Percentiles rank a stretch among this genome's conserved stretches.
Conservation (phyloP, 768 basidiomycete species). For the Boletus subcaerulescens region DNA sequence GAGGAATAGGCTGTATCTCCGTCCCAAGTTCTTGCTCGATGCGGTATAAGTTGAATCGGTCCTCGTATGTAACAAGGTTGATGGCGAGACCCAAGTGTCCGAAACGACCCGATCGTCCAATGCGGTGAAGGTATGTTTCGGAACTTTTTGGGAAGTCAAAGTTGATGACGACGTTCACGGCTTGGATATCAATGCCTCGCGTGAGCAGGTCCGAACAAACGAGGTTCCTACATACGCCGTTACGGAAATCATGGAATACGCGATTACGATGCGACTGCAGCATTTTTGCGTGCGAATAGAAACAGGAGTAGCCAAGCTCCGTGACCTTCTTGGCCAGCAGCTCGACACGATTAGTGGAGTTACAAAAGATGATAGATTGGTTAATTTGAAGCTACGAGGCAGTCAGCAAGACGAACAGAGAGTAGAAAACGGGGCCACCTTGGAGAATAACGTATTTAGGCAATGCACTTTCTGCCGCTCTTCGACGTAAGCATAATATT, state of each 20-base stretch:
- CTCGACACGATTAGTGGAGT: slow-evolving; percentile 99
- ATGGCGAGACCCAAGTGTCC: slow-evolving; percentile 97
- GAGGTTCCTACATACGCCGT: slow-evolving; percentile 96
- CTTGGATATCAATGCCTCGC: slow-evolving; percentile 99
- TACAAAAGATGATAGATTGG: slow-evolving; percentile 99
- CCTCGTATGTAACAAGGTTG: slow-evolving; percentile 97
- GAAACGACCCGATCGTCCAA: slow-evolving; percentile 96
- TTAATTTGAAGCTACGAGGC: slow-evolving; percentile 92
- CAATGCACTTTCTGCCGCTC: slow-evolving; percentile 99
- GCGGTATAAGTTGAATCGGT: slow-evolving; percentile 94
- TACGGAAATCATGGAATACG: slow-evolving; percentile 99
- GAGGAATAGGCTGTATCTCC: slow-evolving; percentile 95
- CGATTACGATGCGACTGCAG: slow-evolving; percentile 97
- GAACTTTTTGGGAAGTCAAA: slow-evolving; percentile 99
- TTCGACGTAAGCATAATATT: slow-evolving; percentile 99
- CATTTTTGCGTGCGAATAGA: slow-evolving; percentile 99
- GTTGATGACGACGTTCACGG: slow-evolving; percentile 99
- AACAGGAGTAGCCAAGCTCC: slow-evolving; percentile 98
- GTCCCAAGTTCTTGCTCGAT: slow-evolving; percentile 99
- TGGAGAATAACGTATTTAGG: slow-evolving; percentile 98
- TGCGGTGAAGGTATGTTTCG: slow-evolving; percentile 97
- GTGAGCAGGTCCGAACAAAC: slow-evolving; percentile 98
- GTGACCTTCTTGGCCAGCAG: slow-evolving; percentile 99
- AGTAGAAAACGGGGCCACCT: slow-evolving; percentile 47
- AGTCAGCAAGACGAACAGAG: slow-evolving; percentile 2